Evolutionary conservation across 805 yeast species (phyloP), one percentile per base, ranked within the genome.

Genomic region (Komagataella pseudopastoris): DNA sequence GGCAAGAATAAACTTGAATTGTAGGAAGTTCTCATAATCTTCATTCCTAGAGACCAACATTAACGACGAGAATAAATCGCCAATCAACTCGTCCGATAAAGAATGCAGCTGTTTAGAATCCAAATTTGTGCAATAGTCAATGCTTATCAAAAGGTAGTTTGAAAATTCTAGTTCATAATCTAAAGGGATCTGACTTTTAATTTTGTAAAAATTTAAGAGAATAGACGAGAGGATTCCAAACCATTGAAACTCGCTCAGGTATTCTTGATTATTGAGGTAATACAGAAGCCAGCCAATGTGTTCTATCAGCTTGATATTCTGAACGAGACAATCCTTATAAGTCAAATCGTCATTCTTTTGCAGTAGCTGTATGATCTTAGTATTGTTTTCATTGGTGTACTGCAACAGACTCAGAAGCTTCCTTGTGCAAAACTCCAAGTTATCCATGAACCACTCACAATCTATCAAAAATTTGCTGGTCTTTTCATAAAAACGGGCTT

Each of bases 1-100:
- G 1, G 88, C 81, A 45, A 90, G 68, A 10, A 90, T 64, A 14
- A 87, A 68, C 59, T 81, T 82, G 68, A 89, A 81, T 54, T 83
- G 81, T 45, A 86, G 77, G 55, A 78, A 80, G 60, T 81, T 83
- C 49, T 80, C 75, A 60, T 83, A 83, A 47, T 75, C 78, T 7
- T 74, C 74, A 18, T 65, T 64, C 36, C 71, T 69, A 1, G 71
- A 63, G 23, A 64, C 58, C 48, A 71, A 62, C 18, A 83, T 61
- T 0, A 75, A 65, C 16, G 67, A 20, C 4, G 24, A 60, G 56
- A 81, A 74, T 50, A 82, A 58, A 55, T 66, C 77, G 51, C 69
- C 69, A 14, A 81, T 63, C 51, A 80, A 76, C 45, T 68, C 69
- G 23, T 62, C 63, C 48, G 73, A 72, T 45, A 83, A 62, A 14